Evolutionary conservation across 768 basidiomycete species (phyloP), one percentile per base, ranked within the genome.

Genomic region (Calocybe cyanea): DNA sequence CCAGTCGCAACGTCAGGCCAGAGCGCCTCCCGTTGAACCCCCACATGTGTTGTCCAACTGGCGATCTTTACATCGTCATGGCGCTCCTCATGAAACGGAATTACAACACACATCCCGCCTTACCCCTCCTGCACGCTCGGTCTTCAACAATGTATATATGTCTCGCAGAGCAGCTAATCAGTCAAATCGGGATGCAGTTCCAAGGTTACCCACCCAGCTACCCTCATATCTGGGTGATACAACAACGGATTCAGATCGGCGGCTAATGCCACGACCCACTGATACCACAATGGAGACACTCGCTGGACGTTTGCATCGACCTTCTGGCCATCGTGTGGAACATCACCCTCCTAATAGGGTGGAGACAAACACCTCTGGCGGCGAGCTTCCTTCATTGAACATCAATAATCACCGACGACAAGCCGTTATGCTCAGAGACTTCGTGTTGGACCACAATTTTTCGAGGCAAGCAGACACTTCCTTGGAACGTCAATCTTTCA

Each of bases 1-100:
- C 13, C 50, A 63, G 31, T 46, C 51, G 38, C 48, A 59, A 30
- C 44, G 43, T 14, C 25, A 42, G 14, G 17, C 14, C 9, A 34
- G 35, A 34, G 43, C 32, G 20, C 41, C 41, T 10, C n/a, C 43
- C n/a, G n/a, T 21, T 21, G 43, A 45, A 2, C 21, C 35, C 11
- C 25, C 25, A 5, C 11, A 6, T 11, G 11, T 6, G 5, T 28
- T 11, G 5, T 28, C 25, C 25, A 28, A 11, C 11, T 28, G 6
- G 25, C 25, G 11, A 28, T 11, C 5, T 28, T 11, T 11, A 28
- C 25, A 28, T 28, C 25, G 25, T 28, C 25, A 28, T 11, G 25
- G 11, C 11, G 6, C 25, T 28, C 6, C 25, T 5, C 17, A 18
- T 14, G 10, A 17, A n/a, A 18, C 1, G 6, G 25, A 41, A 19